Evolutionary conservation across 2,329 filamentous ascomycete species (phyloP).

Genomic region (Nothophaeocryptopus gaeumannii): DNA sequence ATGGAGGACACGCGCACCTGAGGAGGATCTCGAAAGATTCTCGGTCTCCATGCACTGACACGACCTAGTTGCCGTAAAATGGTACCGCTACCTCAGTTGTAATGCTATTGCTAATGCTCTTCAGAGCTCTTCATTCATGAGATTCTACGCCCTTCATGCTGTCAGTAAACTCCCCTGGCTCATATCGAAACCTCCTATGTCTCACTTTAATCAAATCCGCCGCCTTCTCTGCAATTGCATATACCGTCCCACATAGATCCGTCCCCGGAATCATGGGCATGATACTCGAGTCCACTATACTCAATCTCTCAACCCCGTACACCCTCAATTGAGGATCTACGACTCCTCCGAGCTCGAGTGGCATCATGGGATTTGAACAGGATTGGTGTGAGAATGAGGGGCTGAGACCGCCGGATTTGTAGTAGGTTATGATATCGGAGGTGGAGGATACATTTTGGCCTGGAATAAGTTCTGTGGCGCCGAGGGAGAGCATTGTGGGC

Average conservation of each 20-base stretch:
- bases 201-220: slow-evolving; percentile 32
- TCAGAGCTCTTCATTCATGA: too few species aligned
- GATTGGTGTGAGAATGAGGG: slow-evolving; percentile 29
- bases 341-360: slow-evolving; percentile 27
- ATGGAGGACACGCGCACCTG: too few species aligned
- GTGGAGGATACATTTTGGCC: slow-evolving; percentile 18
- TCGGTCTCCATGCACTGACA: too few species aligned
- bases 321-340: slow-evolving; percentile 29
- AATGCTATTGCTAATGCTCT: too few species aligned
- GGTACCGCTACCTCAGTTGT: too few species aligned
- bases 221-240: slow-evolving; percentile 37
- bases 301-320: slow-evolving; percentile 28
- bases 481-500: slow-evolving; percentile 32
- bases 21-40: too few species aligned
- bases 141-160: too few species aligned
- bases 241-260: slow-evolving; percentile 30
- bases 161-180: too few species aligned
- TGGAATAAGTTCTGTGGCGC: slow-evolving; percentile 33
- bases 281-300: slow-evolving; percentile 36
- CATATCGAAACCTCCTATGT: too few species aligned
- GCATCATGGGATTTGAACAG: slow-evolving; percentile 17
- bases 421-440: slow-evolving; percentile 17
- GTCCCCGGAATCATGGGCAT: slow-evolving; percentile 26
- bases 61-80: too few species aligned
- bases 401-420: slow-evolving; percentile 12